A percentile compares a stretch with the other conserved stretches of the same genome.
phyloP scores from a whole-genome alignment of 2,329 filamentous ascomycete genomes.

The Byssothecium circinans region DNA sequence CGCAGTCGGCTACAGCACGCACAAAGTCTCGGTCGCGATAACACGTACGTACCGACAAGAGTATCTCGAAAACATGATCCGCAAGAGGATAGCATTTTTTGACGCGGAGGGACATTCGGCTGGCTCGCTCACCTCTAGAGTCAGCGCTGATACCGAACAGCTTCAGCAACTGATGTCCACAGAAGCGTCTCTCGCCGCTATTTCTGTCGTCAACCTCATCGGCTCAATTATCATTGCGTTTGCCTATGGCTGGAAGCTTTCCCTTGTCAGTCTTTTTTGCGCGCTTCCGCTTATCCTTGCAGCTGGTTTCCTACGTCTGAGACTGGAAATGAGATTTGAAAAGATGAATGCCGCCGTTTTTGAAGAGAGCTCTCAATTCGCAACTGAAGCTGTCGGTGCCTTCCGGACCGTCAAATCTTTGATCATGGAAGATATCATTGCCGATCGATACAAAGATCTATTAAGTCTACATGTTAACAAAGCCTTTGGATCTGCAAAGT shows the following conservation, averaged over 20 bases:
- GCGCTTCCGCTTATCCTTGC: conserved; percentile 54
- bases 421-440: conserved; percentile 69
- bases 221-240: conserved; percentile 70
- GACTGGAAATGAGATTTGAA: conserved; percentile 68
- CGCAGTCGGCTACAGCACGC: conserved; percentile 43
- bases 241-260: conserved; percentile 75
- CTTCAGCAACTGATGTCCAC: conserved; percentile 65
- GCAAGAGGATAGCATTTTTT: conserved; percentile 63
- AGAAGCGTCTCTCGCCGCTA: conserved; percentile 62
- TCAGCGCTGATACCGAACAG: conserved; percentile 60
- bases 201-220: conserved; percentile 66
- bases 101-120: conserved; percentile 62
- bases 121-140: conserved; percentile 61
- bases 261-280: conserved; percentile 66
- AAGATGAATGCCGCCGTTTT: conserved; percentile 70
- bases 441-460: conserved; percentile 61
- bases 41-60: conserved; percentile 59
- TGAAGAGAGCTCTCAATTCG: conserved; percentile 71
- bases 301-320: conserved; percentile 55
- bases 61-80: conserved; percentile 63
- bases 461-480: conserved; percentile 60
- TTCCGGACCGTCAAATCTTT: conserved; percentile 73
- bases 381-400: conserved; percentile 71
- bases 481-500: conserved; percentile 64
- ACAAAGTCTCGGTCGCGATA: conserved; percentile 46